Evolutionary conservation across 371 early-diverging fungal species (phyloP).

Genomic region (Smittium culicis): DNA sequence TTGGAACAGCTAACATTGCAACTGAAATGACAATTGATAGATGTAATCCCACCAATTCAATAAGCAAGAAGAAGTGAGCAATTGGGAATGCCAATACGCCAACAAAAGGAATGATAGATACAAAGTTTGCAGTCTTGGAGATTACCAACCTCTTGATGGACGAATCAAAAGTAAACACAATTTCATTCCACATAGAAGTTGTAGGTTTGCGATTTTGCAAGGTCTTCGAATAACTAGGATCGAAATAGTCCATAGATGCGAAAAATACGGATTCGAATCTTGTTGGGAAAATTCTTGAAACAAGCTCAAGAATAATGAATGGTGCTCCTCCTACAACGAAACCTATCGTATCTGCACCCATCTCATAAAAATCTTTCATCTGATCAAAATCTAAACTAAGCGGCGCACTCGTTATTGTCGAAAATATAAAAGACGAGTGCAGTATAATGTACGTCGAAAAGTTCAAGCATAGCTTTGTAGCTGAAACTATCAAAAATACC

Average conservation of each 20-base stretch:
- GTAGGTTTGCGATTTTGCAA: not conserved
- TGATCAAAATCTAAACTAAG: not conserved
- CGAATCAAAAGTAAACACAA: not conserved
- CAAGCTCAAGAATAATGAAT: not conserved
- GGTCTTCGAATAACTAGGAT: not conserved
- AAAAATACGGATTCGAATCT: not conserved
- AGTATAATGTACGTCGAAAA: not conserved
- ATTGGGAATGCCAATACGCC: not conserved
- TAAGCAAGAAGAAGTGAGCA: not conserved
- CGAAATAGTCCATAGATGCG: not conserved
- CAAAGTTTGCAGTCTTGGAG: not conserved
- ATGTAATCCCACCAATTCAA: not conserved
- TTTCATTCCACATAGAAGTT: not conserved
- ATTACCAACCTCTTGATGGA: not conserved
- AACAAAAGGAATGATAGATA: not conserved
- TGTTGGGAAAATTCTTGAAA: slow-evolving; percentile 34
- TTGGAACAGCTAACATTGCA: not conserved
- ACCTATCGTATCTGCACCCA: not conserved
- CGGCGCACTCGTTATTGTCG: not conserved
- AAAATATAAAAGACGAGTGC: not conserved
- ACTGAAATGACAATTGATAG: not conserved
- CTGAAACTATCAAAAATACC: too few species aligned
- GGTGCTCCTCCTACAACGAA: not conserved
- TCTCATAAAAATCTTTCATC: not conserved
- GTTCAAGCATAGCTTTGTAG: not conserved